Evolutionary conservation across 148 eudicot genomes (phyloP), one percentile per base, ranked within the genome.

Genomic region (Rhododendron ferrugineum): DNA sequence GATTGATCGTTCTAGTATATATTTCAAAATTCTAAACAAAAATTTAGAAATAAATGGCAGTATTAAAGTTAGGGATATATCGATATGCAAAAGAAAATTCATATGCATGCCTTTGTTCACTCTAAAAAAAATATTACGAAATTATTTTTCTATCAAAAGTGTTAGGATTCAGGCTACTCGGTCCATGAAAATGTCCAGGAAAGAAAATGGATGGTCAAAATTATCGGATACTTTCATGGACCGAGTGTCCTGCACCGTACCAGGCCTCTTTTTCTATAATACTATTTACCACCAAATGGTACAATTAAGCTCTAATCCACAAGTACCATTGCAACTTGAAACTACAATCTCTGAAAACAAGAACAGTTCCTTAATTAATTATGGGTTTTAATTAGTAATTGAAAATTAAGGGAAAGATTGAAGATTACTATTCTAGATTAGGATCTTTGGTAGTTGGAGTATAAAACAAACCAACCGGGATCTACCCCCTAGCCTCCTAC

Each of bases 401-500:
- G 64, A 58, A 58, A 20, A 20, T 18, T 54, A 64, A n/a, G 8
- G 14, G n/a, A 10, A 11, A 26, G 28, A 26, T 7, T 66, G 1
- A 66, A 66, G 34, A 66, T 20, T 44, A 56, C 52, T 37, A 40
- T 32, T 11, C 14, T 11, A 40, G 37, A 50, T 40, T 42, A 82
- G 52, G 36, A 44, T 13, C n/a, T 15, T 82, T 64, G 84, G 84
- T 82, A 2, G 84, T 26, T 64, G n/a, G n/a, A n/a, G n/a, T n/a
- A 15, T 8, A 64, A 34, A 82, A 26, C 42, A 13, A 64, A 82
- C 77, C 76, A 82, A 64, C 54, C 76, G 16, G 76, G 56, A 82
- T 66, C 84, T 82, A 82, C 84, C 52, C 36, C 84, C 74, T n/a
- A n/a, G n/a, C n/a, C n/a, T 82, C 83, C 6, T 11, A 37, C n/a